A percentile compares a stretch with the other conserved stretches of the same genome.
These are phyloP conservation scores for Aspergillus melleus DNA, from an alignment of 2,329 filamentous ascomycete species.

Conservation along the genomic window DNA sequence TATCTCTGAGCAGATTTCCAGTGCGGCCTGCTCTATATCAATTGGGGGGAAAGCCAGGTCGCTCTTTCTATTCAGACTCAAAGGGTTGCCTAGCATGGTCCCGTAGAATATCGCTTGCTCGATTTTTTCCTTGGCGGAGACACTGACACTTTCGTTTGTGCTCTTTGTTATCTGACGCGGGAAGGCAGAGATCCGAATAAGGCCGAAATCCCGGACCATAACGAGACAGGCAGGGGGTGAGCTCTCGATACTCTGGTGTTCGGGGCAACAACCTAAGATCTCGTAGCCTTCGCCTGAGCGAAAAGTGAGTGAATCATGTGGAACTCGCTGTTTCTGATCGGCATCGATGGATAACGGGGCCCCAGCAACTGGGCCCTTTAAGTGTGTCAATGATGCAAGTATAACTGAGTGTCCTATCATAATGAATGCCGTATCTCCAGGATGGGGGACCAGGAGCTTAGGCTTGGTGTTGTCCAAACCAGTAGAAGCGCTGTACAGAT, in stretches of 20 bases:
- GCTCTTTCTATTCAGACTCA: slow-evolving; percentile 74
- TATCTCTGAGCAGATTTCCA: slow-evolving; percentile 78
- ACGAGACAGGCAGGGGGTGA: slow-evolving; percentile 48
- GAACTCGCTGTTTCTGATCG: slow-evolving; percentile 63
- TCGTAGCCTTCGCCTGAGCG: slow-evolving; percentile 53
- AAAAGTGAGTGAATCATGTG: slow-evolving; percentile 86
- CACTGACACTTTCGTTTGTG: slow-evolving; percentile 47
- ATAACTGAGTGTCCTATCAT: slow-evolving; percentile 77
- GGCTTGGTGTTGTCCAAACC: slow-evolving; percentile 49
- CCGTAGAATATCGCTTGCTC: slow-evolving; percentile 96
- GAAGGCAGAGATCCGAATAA: slow-evolving; percentile 55
- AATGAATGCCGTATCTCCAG: slow-evolving; percentile 77
- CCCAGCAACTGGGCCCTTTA: slow-evolving; percentile 70
- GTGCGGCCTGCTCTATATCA: slow-evolving; percentile 74
- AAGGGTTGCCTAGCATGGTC: slow-evolving; percentile 74
- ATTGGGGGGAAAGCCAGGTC: slow-evolving; percentile 65
- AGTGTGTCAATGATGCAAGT: slow-evolving; percentile 69
- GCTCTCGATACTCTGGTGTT: slow-evolving; percentile 44
- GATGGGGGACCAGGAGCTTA: slow-evolving; percentile 73
- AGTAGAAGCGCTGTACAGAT: slow-evolving; percentile 54
- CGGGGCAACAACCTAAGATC: slow-evolving; percentile 52
- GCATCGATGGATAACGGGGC: slow-evolving; percentile 68
- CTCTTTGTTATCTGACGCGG: slow-evolving; percentile 45
- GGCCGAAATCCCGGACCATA: slow-evolving; percentile 58
- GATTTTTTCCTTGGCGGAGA: slow-evolving; percentile 84